These are phyloP conservation scores for Elsinoe batatas DNA, from an alignment of 2,329 filamentous ascomycete species.

Conservation along the genomic window DNA sequence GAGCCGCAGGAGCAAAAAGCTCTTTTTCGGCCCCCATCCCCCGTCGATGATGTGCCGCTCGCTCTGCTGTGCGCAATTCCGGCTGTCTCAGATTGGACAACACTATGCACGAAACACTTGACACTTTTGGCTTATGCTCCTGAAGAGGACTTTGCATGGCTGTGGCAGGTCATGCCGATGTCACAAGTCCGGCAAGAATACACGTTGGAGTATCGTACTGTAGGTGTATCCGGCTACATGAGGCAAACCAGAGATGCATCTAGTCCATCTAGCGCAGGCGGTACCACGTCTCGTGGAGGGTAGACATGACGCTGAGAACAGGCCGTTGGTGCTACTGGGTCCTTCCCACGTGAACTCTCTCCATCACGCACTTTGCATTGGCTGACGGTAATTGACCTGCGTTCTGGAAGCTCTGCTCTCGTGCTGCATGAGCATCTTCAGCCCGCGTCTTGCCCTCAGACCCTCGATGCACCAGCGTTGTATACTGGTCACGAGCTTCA, in stretches of 20 bases:
- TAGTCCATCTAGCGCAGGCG: slow-evolving; percentile 3
- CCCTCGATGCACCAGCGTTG: not conserved
- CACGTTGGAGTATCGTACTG: no score
- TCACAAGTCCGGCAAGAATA: no score
- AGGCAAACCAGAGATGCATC: not conserved
- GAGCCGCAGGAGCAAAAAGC: slow-evolving; percentile 2
- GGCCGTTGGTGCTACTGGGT: not conserved
- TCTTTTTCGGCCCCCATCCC: not conserved
- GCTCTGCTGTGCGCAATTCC: slow-evolving; percentile 2
- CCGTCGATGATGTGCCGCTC: slow-evolving; percentile 6
- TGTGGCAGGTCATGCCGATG: not conserved
- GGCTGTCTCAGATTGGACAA: not conserved
- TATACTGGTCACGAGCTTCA: not conserved
- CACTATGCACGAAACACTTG: slow-evolving; percentile 1
- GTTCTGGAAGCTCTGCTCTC: not conserved
- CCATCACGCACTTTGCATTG: not conserved
- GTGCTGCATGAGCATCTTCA: not conserved
- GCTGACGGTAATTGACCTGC: not conserved
- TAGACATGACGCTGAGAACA: not conserved
- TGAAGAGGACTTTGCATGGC: not conserved
- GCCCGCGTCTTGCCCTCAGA: not conserved
- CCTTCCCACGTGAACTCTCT: slow-evolving; percentile 2
- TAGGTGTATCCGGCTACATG: no score
- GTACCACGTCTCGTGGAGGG: slow-evolving; percentile 7
- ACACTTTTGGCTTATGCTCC: not conserved